These are phyloP conservation scores for Suillus americanus DNA, from an alignment of 768 basidiomycete genomes.

Conservation along the genomic window DNA sequence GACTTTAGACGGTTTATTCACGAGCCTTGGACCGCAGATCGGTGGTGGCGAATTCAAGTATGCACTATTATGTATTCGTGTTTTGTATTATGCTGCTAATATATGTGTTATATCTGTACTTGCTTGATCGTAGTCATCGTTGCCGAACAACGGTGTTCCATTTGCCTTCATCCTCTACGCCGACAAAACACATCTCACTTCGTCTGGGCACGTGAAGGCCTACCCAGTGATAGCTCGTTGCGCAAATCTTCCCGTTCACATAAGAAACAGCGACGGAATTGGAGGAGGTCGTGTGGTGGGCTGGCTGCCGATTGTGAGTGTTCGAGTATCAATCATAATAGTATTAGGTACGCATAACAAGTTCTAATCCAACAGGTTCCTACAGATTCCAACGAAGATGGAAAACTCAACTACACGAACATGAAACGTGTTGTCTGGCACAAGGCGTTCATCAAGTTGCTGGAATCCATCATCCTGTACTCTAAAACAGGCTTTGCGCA, in stretches of 20 bases:
- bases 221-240: slow-evolving; percentile 18
- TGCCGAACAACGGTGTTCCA: slow-evolving; percentile 21
- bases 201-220: slow-evolving; percentile 15
- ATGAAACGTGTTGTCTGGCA: slow-evolving; percentile 25
- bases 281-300: slow-evolving; percentile 21
- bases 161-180: slow-evolving; percentile 36
- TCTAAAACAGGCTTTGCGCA: slow-evolving; percentile 12
- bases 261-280: slow-evolving; percentile 12
- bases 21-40: slow-evolving; percentile 39
- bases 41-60: slow-evolving; percentile 40
- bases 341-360: too few species aligned
- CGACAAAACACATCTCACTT: slow-evolving; percentile 21
- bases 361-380: not conserved
- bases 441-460: slow-evolving; percentile 13
- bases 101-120: not conserved
- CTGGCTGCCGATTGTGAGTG: slow-evolving; percentile 14
- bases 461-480: slow-evolving; percentile 7
- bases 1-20: slow-evolving; percentile 27
- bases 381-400: not conserved
- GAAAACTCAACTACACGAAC: slow-evolving; percentile 14
- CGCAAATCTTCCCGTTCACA: slow-evolving; percentile 14
- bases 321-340: not conserved
- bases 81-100: not conserved
- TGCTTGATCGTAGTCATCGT: slow-evolving; percentile 22
- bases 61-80: not conserved